Base-by-base conservation (phyloP, 2,329 filamentous ascomycete species). In the Penicillium sclerotiorum region DNA sequence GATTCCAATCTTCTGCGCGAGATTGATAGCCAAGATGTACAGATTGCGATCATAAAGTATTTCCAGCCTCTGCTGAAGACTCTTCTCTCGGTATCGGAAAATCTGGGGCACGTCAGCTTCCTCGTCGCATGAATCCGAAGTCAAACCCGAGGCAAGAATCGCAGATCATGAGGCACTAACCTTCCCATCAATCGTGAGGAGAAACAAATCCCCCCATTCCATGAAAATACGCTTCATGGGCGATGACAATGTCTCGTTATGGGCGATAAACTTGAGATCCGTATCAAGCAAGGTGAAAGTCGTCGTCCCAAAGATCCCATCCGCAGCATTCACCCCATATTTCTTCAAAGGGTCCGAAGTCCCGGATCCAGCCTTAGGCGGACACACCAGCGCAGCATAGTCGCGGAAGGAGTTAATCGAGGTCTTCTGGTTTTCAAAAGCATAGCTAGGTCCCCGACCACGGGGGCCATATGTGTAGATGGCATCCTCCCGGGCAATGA, bases 1-100 rank as follows among this genome's bases (percentile, higher is more conserved):
- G 63, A 96, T 80, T 1, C 90, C 89, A 8, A 87, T 86, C 69
- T 95, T 96, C 63, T 95, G 90, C 1, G 94, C 94, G 49, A 99
- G 78, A 62, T 93, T 95, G 58, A 97, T 94, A 1, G 94, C 94
- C 41, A 95, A 76, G 1, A 93, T 86, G 63, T 93, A 99, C 53
- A 97, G 84, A 65, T 96, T 96, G 44, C 93, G 85, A 62, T 96
- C 90, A 63, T 96, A 99, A 6, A 99, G 77, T 65, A 97, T 88
- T 56, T 97, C 93, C 1, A 99, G 79, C 64, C 94, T 90, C 68
- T 96, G 92, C 59, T 92, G 88, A 11, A 99, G 81, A 0, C 87
- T 80, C 72, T 95, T 96, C 67, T 99, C 93, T 61, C 91, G 90
- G 62, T 96, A 97, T 33, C 88, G 86, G 62, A 87, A 87, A 43